Conservation (phyloP, 1,139 yeast species). For the Eremothecium sinecaudum region DNA sequence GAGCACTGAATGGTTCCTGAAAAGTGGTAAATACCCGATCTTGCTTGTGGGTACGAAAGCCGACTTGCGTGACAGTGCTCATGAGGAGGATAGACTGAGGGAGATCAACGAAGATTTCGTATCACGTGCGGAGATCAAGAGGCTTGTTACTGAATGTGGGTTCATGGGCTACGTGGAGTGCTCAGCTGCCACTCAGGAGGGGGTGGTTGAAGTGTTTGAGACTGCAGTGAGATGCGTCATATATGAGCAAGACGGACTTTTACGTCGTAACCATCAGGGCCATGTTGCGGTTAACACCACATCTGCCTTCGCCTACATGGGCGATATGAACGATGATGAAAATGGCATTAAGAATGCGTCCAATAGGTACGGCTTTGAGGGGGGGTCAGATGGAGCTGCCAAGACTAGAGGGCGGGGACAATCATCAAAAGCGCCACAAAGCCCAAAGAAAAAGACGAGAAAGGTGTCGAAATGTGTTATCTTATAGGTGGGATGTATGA, state of each 20-base stretch:
- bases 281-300: too few species aligned
- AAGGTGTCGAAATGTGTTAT: slow-evolving; percentile 32
- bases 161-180: slow-evolving; percentile 78
- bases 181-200: slow-evolving; percentile 86
- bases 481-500: slow-evolving; percentile 15
- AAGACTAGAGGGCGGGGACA: too few species aligned
- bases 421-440: too few species aligned
- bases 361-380: too few species aligned
- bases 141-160: slow-evolving; percentile 61
- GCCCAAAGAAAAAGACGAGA: slow-evolving; percentile 19
- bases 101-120: slow-evolving; percentile 57
- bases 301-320: too few species aligned
- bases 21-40: slow-evolving; percentile 43
- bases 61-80: slow-evolving; percentile 77
- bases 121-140: slow-evolving; percentile 50
- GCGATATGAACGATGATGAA: too few species aligned
- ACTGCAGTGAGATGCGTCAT: slow-evolving; percentile 67
- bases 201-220: slow-evolving; percentile 76
- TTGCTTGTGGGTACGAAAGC: slow-evolving; percentile 78
- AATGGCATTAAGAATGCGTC: too few species aligned
- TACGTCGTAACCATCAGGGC: too few species aligned
- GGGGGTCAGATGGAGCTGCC: too few species aligned
- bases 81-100: slow-evolving; percentile 60
- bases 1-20: slow-evolving; percentile 18
- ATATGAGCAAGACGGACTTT: slow-evolving; percentile 39